These are phyloP conservation scores for Pythium dissimile DNA, from an alignment of 352 stramenopile species.

Conservation along the genomic window DNA sequence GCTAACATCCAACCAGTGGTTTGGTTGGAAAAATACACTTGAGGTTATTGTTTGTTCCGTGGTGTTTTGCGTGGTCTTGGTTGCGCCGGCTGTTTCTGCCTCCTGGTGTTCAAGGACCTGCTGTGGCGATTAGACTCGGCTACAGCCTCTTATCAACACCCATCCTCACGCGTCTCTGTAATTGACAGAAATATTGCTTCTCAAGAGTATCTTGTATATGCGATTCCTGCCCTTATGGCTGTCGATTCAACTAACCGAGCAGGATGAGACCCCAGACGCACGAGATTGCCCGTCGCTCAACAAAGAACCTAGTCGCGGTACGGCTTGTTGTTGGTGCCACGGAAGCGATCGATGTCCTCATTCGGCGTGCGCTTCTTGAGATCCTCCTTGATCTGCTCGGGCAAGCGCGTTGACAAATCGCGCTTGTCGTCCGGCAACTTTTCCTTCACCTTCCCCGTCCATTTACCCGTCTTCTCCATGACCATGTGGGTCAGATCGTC, in stretches of 20 bases:
- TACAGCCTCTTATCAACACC: too few relatives aligned
- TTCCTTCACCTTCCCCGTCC: slow-evolving; percentile 27
- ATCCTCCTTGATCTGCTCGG: slow-evolving; percentile 26
- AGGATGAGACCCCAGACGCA: too few relatives aligned
- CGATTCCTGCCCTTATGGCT: too few relatives aligned
- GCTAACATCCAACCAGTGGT: too few relatives aligned
- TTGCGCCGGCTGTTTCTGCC: too few relatives aligned
- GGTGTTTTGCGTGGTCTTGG: neutral
- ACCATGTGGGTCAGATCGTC: slow-evolving; percentile 26
- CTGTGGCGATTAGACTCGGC: too few relatives aligned
- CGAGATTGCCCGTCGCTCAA: too few relatives aligned
- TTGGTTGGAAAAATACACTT: slow-evolving; percentile 20
- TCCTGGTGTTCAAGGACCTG: neutral
- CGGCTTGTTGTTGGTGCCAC: slow-evolving; percentile 9
- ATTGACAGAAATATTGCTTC: too few relatives aligned
- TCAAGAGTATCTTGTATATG: too few relatives aligned
- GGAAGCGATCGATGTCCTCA: slow-evolving; percentile 10
- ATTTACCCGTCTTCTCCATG: slow-evolving; percentile 29
- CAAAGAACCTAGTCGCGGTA: neutral
- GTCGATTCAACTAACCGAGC: too few relatives aligned
- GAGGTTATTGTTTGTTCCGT: slow-evolving; percentile 13
- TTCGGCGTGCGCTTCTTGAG: slow-evolving; percentile 21
- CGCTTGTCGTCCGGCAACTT: slow-evolving; percentile 23
- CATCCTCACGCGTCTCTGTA: neutral
- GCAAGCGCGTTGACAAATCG: slow-evolving; percentile 21